Conservation (phyloP, 352 stramenopile genomes). For the Phytophthora boehmeriae region DNA sequence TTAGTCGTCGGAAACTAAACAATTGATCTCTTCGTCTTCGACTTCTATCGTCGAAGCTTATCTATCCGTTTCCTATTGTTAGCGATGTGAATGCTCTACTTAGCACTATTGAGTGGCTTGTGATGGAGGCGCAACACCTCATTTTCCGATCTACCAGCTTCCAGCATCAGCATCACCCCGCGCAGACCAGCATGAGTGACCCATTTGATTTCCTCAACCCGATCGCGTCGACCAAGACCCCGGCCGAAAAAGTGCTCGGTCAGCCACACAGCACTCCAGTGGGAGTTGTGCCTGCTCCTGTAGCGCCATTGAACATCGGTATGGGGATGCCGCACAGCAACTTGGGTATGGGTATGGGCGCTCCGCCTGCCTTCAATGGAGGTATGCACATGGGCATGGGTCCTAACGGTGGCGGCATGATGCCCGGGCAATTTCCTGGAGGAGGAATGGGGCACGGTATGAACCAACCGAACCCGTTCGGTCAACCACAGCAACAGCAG, state of each 20-base stretch:
- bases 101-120: not conserved
- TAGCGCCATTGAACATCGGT: constrained; percentile 31
- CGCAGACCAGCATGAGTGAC: constrained; percentile 56
- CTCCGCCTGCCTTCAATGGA: not conserved
- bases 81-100: not conserved
- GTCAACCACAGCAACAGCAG: constrained; percentile 38
- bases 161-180: constrained; percentile 10
- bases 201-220: constrained; percentile 78
- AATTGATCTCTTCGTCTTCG: not conserved
- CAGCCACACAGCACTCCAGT: constrained; percentile 25
- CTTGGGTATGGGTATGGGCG: constrained; percentile 16
- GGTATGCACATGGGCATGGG: constrained; percentile 32
- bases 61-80: constrained; percentile 25
- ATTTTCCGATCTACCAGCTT: constrained; percentile 30
- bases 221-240: constrained; percentile 72
- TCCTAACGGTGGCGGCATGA: constrained; percentile 26
- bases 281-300: constrained; percentile 32
- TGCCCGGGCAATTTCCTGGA: constrained; percentile 25
- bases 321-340: constrained; percentile 6
- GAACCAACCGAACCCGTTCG: constrained; percentile 33
- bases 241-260: constrained; percentile 39
- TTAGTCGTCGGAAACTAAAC: not conserved
- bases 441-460: constrained; percentile 30
- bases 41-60: not conserved
- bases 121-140: not conserved